These are phyloP conservation scores for Trifolium subterraneum DNA, from an alignment of 306 rosid genomes.

Conservation along the genomic window DNA sequence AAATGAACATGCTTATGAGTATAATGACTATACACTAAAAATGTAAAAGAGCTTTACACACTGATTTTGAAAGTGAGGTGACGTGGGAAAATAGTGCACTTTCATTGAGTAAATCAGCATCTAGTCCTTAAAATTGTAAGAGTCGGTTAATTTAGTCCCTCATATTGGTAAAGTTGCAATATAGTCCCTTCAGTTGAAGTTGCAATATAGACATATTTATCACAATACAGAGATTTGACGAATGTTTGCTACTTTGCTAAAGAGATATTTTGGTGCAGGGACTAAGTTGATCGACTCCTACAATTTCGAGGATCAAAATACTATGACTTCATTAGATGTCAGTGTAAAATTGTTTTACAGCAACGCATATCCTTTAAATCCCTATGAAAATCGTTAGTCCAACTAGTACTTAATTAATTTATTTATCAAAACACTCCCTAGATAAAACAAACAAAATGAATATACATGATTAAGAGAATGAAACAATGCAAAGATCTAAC, in stretches of 20 bases:
- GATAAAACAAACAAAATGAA: background rate
- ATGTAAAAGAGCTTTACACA: background rate
- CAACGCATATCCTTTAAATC: background rate
- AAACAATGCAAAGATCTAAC: background rate
- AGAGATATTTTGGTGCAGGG: background rate
- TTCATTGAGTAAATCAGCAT: background rate
- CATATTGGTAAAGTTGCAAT: background rate
- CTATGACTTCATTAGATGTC: background rate
- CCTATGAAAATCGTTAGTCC: background rate
- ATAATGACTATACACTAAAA: background rate
- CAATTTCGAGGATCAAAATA: background rate
- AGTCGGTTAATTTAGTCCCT: background rate
- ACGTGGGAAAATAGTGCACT: background rate
- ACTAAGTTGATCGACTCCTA: background rate
- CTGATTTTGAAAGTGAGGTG: background rate
- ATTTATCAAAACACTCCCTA: background rate
- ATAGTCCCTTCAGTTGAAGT: background rate
- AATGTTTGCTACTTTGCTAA: background rate
- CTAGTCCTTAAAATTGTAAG: background rate
- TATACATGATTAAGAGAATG: background rate
- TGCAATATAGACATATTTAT: too few relatives aligned
- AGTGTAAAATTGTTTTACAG: background rate
- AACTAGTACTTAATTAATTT: background rate
- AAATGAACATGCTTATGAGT: background rate
- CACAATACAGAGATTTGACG: background rate